A percentile compares a stretch with the other conserved stretches of the same genome.
Evolutionary conservation across 164 flowering plant genomes (phyloP).

Genomic region (Piper betle): DNA sequence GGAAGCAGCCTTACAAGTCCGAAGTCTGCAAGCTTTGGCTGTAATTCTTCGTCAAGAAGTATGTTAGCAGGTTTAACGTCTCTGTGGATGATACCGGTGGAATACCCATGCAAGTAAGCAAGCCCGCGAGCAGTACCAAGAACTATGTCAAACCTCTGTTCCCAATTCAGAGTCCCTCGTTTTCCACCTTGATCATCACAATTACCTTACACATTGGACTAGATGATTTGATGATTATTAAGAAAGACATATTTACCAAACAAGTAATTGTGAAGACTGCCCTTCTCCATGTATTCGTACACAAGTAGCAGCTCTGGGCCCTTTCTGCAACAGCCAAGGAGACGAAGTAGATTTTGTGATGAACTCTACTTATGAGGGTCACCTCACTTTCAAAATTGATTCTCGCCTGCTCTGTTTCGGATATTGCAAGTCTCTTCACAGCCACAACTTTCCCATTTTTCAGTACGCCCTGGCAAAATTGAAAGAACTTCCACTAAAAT

Average conservation of each 20-base stretch:
- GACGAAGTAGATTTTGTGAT: slow-evolving; percentile 47
- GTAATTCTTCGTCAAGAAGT: slow-evolving; percentile 40
- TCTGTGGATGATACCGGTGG: slow-evolving; percentile 41
- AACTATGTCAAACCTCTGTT: slow-evolving; percentile 35
- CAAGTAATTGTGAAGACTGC: slow-evolving; percentile 43
- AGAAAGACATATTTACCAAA: slow-evolving; percentile 22
- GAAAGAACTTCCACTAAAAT: no score
- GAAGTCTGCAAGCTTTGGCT: slow-evolving; percentile 49
- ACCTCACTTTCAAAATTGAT: no score
- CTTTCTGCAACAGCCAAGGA: no score
- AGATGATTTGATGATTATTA: background rate
- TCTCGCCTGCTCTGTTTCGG: slow-evolving; percentile 18
- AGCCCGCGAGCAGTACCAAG: slow-evolving; percentile 47
- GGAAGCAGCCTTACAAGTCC: slow-evolving; percentile 53
- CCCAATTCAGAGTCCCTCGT: slow-evolving; percentile 40
- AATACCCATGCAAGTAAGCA: slow-evolving; percentile 46
- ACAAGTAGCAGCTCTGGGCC: no score
- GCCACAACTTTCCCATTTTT: no score
- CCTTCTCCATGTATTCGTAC: no score
- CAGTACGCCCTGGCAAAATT: no score
- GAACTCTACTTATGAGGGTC: slow-evolving; percentile 45
- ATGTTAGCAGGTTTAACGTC: slow-evolving; percentile 49
- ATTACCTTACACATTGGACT: background rate
- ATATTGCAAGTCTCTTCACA: slow-evolving; percentile 35
- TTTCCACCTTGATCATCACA: slow-evolving; percentile 22